Base-by-base conservation (phyloP, 2,329 filamentous ascomycete genomes). In the Scedosporium dehoogii region DNA sequence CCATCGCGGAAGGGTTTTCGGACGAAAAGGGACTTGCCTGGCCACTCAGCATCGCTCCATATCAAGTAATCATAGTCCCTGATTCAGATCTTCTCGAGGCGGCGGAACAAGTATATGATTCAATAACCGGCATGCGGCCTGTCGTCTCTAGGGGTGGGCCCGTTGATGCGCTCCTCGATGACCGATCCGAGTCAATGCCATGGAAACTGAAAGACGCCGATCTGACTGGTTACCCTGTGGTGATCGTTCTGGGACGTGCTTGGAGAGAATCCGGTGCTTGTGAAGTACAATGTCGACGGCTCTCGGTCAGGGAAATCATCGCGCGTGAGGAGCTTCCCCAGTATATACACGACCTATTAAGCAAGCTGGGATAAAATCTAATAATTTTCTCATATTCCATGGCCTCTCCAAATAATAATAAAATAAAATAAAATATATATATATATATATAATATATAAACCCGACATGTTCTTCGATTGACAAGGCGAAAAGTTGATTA, bases 181-280 rank as follows among this genome's bases (percentile, higher is more conserved):
- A 96, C 73, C 81, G 89, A 18, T 71, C 78, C 10, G 81, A 85
- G 67, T 78, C 82, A 1, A 79, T 97, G 64, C 83, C 85, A 3
- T 96, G 91, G 90, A 97, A 96, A 73, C 78, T 97, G 70, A 86
- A 85, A 44, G 94, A 99, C 75, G 94, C 93, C 1, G 92, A 97
- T 73, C 72, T 94, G 63, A 85, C 93, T 62, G 94, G 94, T 3
- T 96, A 96, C 72, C 93, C 93, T 0, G 79, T 97, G 12, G 80
- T 93, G 7, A 79, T 97, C 12, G 81, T 97, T 1, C 73, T 97
- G 38, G 93, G 93, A 0, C 87, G 83, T 65, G 78, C 78, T 3
- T 96, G 89, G 87, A 76, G 69, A 55, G 75, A 81, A 44, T 75
- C 79, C 1, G 76, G 77, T 55, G 73, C 77, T n/a, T 83, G 89